Conservation (phyloP, 2,329 filamentous ascomycete genomes). For the Beauveria medogensis region DNA sequence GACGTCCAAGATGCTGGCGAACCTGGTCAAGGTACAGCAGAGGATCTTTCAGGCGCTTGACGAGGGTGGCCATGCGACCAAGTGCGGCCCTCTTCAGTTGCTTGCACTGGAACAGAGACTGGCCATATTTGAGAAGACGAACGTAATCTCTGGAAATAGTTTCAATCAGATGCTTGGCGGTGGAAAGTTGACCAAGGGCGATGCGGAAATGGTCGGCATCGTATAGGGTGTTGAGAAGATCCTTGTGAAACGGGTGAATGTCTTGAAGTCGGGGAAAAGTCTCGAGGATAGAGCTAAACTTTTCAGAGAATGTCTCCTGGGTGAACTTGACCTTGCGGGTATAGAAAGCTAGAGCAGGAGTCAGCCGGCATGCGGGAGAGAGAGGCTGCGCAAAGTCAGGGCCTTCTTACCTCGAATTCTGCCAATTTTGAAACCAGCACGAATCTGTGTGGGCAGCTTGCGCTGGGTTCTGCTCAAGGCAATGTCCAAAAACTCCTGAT, state of each 20-base stretch:
- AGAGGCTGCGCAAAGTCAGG: neutral
- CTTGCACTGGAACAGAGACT: conserved; percentile 97
- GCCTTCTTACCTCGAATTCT: conserved; percentile 60
- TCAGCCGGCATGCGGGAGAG: neutral
- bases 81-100: conserved; percentile 94
- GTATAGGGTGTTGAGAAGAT: conserved; percentile 89
- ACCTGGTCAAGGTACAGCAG: conserved; percentile 87
- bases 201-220: conserved; percentile 98
- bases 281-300: conserved; percentile 82
- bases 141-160: conserved; percentile 95
- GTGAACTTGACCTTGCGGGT: conserved; percentile 98
- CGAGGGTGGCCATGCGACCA: conserved; percentile 96
- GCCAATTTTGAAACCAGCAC: conserved; percentile 87
- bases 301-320: conserved; percentile 92
- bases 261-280: conserved; percentile 89
- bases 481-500: conserved; percentile 95
- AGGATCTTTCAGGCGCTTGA: conserved; percentile 88
- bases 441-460: conserved; percentile 88
- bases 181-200: conserved; percentile 89
- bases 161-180: conserved; percentile 93
- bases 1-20: conserved; percentile 90
- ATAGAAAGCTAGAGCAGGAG: conserved; percentile 63
- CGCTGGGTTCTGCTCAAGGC: conserved; percentile 90
- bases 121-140: conserved; percentile 83
- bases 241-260: conserved; percentile 85